Percentiles rank a stretch among this genome's conserved stretches.
These are phyloP conservation scores for Aspergillus bertholletiae DNA, from an alignment of 495 filamentous ascomycete species.

Conservation along the genomic window DNA sequence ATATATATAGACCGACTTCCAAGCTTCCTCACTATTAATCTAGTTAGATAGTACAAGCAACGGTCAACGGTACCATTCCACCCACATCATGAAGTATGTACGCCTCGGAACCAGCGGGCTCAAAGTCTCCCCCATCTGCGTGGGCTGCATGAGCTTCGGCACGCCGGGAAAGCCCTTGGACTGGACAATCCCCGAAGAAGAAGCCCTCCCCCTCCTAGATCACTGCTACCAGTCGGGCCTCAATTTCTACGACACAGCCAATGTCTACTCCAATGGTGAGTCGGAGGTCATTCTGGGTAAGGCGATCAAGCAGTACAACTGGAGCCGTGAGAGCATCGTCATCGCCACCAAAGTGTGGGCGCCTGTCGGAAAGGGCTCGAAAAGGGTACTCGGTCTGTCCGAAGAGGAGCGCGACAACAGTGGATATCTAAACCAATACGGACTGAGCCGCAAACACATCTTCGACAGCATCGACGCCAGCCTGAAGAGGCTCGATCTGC, in stretches of 20 bases:
- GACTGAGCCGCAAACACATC: conserved; percentile 62
- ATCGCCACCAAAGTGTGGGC: conserved; percentile 66
- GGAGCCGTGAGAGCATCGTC: conserved; percentile 71
- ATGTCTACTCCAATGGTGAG: conserved; percentile 35
- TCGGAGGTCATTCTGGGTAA: conserved; percentile 33
- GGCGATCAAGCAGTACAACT: conserved; percentile 42
- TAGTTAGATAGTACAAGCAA: no score
- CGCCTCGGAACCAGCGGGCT: conserved; percentile 62
- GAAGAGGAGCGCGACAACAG: conserved; percentile 17
- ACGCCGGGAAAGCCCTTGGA: conserved; percentile 41
- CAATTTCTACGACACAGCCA: conserved; percentile 58
- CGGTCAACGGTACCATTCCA: no score
- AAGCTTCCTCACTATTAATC: no score
- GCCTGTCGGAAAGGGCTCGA: conserved; percentile 20
- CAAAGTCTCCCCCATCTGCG: conserved; percentile 61
- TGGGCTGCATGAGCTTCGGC: conserved; percentile 69
- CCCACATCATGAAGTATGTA: conserved; percentile 22
- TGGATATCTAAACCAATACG: conserved; percentile 34
- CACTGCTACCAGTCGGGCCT: conserved; percentile 66
- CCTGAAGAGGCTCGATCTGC: conserved; percentile 59
- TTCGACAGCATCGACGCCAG: conserved; percentile 68
- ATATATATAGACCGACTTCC: background rate
- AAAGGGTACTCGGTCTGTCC: conserved; percentile 19
- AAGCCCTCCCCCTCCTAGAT: conserved; percentile 63
- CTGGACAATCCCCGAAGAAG: conserved; percentile 60